Percentiles rank a stretch among this genome's conserved stretches.
Conservation (phyloP, 2,329 filamentous ascomycete genomes). For the Colletotrichum acutatum region DNA sequence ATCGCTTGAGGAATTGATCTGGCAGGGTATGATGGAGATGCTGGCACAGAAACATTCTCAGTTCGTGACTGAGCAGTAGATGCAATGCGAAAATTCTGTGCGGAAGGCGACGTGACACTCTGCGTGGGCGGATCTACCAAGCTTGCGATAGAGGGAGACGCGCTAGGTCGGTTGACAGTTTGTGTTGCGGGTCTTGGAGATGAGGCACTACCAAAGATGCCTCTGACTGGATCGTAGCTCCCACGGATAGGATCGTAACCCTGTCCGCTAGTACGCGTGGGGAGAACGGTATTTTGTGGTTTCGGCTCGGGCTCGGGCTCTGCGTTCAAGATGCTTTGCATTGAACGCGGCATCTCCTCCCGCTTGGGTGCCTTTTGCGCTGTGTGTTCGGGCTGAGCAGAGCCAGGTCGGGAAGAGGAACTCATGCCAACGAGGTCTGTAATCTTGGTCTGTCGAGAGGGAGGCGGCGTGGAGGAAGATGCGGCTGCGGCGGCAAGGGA, state of each 20-base stretch:
- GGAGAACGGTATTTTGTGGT: constrained; percentile 55
- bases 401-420: constrained; percentile 41
- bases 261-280: constrained; percentile 76
- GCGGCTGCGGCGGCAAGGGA: constrained; percentile 46
- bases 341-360: constrained; percentile 61
- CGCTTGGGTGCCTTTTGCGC: constrained; percentile 62
- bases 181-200: constrained; percentile 61
- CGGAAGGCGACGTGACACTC: constrained; percentile 50
- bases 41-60: constrained; percentile 52
- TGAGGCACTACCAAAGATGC: constrained; percentile 51
- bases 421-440: constrained; percentile 48
- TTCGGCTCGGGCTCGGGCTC: constrained; percentile 55
- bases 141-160: constrained; percentile 91
- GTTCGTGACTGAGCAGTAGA: constrained; percentile 44
- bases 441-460: constrained; percentile 51
- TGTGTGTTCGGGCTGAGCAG: constrained; percentile 45
- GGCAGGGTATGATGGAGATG: constrained; percentile 55
- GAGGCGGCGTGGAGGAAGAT: constrained; percentile 35
- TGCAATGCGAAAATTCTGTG: constrained; percentile 37
- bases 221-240: constrained; percentile 72
- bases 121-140: constrained; percentile 76
- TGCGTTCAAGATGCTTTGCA: constrained; percentile 67
- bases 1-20: constrained; percentile 47
- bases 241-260: constrained; percentile 92
- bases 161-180: constrained; percentile 75